Base-by-base conservation (phyloP, 768 basidiomycete genomes). In the Lyophyllum shimeji region DNA sequence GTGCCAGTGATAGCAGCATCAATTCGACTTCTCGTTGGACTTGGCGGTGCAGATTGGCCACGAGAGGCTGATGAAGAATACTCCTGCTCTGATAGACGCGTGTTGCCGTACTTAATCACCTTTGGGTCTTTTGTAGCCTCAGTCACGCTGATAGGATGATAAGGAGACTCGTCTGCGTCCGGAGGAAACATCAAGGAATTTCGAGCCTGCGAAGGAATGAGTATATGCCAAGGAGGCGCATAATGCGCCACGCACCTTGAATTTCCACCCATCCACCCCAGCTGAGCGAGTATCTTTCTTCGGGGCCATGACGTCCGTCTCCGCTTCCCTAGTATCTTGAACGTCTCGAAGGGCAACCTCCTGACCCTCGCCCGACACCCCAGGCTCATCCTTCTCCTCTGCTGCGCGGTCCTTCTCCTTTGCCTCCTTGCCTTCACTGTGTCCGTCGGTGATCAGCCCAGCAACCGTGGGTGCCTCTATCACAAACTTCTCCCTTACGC, bases 111-210 rank as follows among this genome's bases (percentile, higher is more conserved):
- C 25, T 82, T 82, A 64, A 98, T 91, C 8, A 81, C 73, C 62
- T 82, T 89, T 1, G 83, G 79, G 55, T 80, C 78, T 5, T 67
- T 59, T 21, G 58, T 58, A 23, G 45, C 58, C 40, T 67, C 76
- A 33, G 69, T 54, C 49, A 71, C 63, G 3, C 65, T 65, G 45
- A 72, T 70, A 3, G 73, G 70, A 66, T 86, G 80, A 64, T 94
- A 91, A 1, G 93, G 91, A 20, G 89, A 84, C 44, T 83, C 77
- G 67, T 99, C 90, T 24, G 92, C 93, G 64, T 97, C 97, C 1
- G 97, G 95, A 0, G 89, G 67, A 66, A 98, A 99, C 93, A 97
- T 97, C 51, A 99, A 77, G 3, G 91, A 86, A 72, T 99, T 99
- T 55, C 97, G 86, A 24, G 93, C 82, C 95, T 97, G 63, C 20